Conservation (phyloP, 1,139 yeast genomes). For the Sugiyamaella japonica region DNA sequence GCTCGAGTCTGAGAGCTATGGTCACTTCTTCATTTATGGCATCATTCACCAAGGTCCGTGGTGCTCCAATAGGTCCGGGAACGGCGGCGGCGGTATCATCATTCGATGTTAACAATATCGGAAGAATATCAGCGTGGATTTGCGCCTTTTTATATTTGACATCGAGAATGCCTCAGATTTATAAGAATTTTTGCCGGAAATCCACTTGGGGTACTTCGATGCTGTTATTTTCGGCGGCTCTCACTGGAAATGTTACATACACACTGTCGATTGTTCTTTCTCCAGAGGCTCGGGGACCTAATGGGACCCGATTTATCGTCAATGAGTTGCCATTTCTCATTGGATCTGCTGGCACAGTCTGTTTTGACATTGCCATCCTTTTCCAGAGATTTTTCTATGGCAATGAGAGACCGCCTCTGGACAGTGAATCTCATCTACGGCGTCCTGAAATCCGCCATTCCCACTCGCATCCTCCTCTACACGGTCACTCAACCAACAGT, state of each 20-base stretch:
- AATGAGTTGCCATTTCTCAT: conserved; percentile 79
- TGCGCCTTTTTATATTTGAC: conserved; percentile 74
- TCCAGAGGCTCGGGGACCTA: conserved; percentile 44
- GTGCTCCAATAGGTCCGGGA: conserved; percentile 29
- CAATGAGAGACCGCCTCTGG: conserved; percentile 26
- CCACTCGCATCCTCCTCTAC: not conserved
- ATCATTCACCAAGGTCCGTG: conserved; percentile 32
- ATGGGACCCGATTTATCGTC: conserved; percentile 52
- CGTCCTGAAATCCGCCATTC: not conserved
- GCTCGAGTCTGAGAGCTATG: conserved; percentile 26
- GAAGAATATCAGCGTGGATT: conserved; percentile 71
- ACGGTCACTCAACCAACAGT: not conserved
- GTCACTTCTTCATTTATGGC: conserved; percentile 36
- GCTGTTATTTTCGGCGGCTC: conserved; percentile 72
- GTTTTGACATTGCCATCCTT: conserved; percentile 74
- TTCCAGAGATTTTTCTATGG: conserved; percentile 53
- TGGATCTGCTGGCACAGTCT: conserved; percentile 84
- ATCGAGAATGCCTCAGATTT: conserved; percentile 83
- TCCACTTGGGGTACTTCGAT: conserved; percentile 87
- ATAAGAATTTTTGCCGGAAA: conserved; percentile 69
- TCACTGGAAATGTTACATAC: conserved; percentile 79
- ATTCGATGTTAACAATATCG: conserved; percentile 39
- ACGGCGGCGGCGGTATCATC: conserved; percentile 28
- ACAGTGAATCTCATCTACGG: not conserved
- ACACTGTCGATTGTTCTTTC: conserved; percentile 62